Percentiles rank a stretch among this genome's conserved stretches.
phyloP scores from a whole-genome alignment of 164 flowering plant species.

The Brasenia schreberi region DNA sequence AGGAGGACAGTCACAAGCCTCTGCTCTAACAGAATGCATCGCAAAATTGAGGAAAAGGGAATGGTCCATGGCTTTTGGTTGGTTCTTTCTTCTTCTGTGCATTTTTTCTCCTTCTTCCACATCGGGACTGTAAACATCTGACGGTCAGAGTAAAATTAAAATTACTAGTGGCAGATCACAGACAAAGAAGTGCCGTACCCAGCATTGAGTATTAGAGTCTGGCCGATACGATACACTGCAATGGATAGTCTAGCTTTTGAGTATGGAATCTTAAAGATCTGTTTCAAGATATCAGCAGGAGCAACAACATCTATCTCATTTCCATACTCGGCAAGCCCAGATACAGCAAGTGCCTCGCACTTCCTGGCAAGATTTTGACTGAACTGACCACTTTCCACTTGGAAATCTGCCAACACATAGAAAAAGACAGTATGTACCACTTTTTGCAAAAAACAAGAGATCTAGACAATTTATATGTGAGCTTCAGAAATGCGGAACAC shows the following conservation, averaged over 20 bases:
- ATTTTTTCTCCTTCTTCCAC: conserved; percentile 89
- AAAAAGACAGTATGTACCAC: too few relatives aligned
- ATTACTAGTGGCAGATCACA: background rate
- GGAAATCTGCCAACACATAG: conserved; percentile 26
- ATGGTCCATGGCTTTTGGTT: conserved; percentile 66
- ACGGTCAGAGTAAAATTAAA: background rate
- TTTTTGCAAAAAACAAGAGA: too few relatives aligned
- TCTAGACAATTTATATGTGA: too few relatives aligned
- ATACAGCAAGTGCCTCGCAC: conserved; percentile 88
- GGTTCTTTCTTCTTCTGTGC: conserved; percentile 52
- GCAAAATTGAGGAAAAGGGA: conserved; percentile 81
- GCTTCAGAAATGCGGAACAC: too few relatives aligned
- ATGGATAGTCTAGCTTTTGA: conserved; percentile 81
- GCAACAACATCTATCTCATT: conserved; percentile 95
- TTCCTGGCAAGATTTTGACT: conserved; percentile 59
- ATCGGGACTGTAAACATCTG: conserved; percentile 52
- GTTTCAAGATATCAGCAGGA: conserved; percentile 84
- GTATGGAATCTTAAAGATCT: conserved; percentile 96
- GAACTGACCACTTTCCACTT: conserved; percentile 35
- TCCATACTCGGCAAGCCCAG: conserved; percentile 83
- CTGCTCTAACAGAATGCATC: conserved; percentile 94
- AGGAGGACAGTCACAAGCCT: conserved; percentile 98
- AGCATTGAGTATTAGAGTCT: conserved; percentile 73
- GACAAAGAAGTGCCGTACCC: conserved; percentile 37
- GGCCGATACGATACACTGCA: conserved; percentile 86